phyloP scores from a whole-genome alignment of 106 monocot species.

The Xerophyta viscosa region DNA sequence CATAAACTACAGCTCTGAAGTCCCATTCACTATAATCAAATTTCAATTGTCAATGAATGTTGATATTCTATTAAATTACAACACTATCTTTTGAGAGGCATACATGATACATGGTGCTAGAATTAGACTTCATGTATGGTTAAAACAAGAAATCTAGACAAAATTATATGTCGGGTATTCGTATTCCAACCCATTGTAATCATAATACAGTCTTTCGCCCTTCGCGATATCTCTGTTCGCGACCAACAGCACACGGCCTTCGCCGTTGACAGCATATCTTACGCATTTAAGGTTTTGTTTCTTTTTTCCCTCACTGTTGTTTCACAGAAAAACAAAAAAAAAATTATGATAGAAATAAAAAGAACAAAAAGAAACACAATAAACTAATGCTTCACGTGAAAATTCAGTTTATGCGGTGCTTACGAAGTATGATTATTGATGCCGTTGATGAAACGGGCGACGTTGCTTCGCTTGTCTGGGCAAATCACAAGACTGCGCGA shows the following conservation, averaged over 20 bases:
- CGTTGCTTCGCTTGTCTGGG: slow-evolving; percentile 83
- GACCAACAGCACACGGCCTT: slow-evolving; percentile 65
- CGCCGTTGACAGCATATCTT: slow-evolving; percentile 72
- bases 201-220: slow-evolving; percentile 74
- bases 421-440: slow-evolving; percentile 85
- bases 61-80: too few relatives aligned
- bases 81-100: too few relatives aligned
- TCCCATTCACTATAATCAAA: too few relatives aligned
- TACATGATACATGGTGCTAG: too few relatives aligned
- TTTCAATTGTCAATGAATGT: too few relatives aligned
- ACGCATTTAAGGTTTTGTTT: slow-evolving; percentile 98
- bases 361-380: not conserved
- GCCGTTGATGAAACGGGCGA: slow-evolving; percentile 83
- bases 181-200: slow-evolving; percentile 87
- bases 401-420: too few relatives aligned
- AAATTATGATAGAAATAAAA: not conserved
- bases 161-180: slow-evolving; percentile 98
- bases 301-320: slow-evolving; percentile 91
- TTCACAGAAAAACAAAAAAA: too few relatives aligned
- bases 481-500: slow-evolving; percentile 86
- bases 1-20: too few relatives aligned
- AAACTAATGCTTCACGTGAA: too few relatives aligned
- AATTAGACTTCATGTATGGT: too few relatives aligned
- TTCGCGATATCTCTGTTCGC: slow-evolving; percentile 45
- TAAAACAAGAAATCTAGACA: slow-evolving; percentile 55